A percentile compares a stretch with the other conserved stretches of the same genome.
These are phyloP conservation scores for Cucurbita moschata DNA, from an alignment of 306 rosid species.

Conservation along the genomic window DNA sequence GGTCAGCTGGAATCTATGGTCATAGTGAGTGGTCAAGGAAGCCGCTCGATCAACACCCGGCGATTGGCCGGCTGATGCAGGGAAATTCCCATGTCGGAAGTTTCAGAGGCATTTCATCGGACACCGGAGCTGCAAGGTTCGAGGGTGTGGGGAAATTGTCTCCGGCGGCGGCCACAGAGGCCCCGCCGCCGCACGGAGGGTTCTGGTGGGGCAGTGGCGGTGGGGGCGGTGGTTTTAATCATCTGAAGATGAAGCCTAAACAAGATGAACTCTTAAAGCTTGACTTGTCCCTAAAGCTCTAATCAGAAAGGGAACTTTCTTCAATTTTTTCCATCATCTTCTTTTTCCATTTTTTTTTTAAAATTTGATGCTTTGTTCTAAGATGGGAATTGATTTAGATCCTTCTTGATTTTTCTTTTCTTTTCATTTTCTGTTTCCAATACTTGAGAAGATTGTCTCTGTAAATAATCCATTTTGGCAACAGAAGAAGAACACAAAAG, in stretches of 20 bases:
- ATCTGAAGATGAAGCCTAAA: slow-evolving; percentile 31
- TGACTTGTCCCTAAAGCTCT: slow-evolving; percentile 92
- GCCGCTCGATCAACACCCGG: slow-evolving; percentile 31
- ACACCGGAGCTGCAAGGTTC: slow-evolving; percentile 30
- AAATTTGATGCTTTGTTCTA: background rate
- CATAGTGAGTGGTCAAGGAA: slow-evolving; percentile 33
- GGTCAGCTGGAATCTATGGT: slow-evolving; percentile 19
- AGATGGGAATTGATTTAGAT: background rate
- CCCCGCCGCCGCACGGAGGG: slow-evolving; percentile 28
- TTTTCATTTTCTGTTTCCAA: background rate
- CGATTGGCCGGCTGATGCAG: slow-evolving; percentile 18
- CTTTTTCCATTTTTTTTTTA: slow-evolving; percentile 7
- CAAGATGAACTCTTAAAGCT: slow-evolving; percentile 67
- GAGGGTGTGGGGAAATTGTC: slow-evolving; percentile 22
- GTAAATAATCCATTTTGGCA: slow-evolving; percentile 7
- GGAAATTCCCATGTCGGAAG: slow-evolving; percentile 18
- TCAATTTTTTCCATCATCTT: background rate
- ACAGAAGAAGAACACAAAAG: slow-evolving; percentile 1
- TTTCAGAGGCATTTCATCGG: slow-evolving; percentile 19
- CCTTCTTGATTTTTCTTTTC: slow-evolving; percentile 1
- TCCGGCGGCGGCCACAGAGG: slow-evolving; percentile 22
- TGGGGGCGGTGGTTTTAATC: slow-evolving; percentile 3
- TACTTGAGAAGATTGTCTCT: slow-evolving; percentile 7
- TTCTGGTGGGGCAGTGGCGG: slow-evolving; percentile 23
- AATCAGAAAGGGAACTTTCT: slow-evolving; percentile 12